phyloP scores from a whole-genome alignment of 352 stramenopile species.

The Globisporangium megalacanthum region DNA sequence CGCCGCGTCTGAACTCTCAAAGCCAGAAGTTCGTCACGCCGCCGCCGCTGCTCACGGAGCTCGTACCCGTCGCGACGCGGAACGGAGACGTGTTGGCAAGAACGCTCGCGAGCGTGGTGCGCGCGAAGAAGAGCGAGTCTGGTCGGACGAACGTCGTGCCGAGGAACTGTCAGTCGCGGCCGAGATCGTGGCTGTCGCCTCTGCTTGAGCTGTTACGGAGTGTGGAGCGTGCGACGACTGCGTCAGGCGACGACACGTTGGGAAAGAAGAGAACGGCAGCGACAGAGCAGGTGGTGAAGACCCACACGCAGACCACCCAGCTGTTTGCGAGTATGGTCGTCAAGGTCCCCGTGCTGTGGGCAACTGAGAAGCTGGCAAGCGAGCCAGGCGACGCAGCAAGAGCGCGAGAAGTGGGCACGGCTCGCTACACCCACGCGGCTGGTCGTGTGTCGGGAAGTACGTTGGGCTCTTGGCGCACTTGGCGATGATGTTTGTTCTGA shows the following conservation, averaged over 20 bases:
- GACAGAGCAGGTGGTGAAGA: conserved; percentile 42
- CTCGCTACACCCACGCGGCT: conserved; percentile 10
- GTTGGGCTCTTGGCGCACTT: conserved; percentile 69
- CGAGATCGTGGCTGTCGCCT: not conserved
- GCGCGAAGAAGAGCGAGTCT: conserved; percentile 75
- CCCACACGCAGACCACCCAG: conserved; percentile 58
- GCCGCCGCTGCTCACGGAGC: conserved; percentile 71
- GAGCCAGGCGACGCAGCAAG: conserved; percentile 10
- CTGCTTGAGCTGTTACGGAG: not conserved
- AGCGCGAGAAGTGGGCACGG: conserved; percentile 4
- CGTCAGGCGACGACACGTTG: conserved; percentile 13
- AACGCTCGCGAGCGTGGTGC: conserved; percentile 58
- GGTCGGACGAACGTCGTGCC: conserved; percentile 72
- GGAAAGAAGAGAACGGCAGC: conserved; percentile 20
- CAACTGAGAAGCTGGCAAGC: conserved; percentile 29
- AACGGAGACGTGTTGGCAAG: conserved; percentile 76
- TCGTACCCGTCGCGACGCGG: conserved; percentile 58
- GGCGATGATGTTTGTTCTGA: conserved; percentile 65
- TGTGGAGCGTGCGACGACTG: not conserved
- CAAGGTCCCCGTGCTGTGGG: conserved; percentile 54
- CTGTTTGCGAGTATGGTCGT: conserved; percentile 60
- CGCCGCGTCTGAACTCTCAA: conserved; percentile 57
- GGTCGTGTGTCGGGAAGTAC: conserved; percentile 51
- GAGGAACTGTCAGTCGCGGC: conserved; percentile 10
- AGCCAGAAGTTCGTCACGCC: conserved; percentile 78